phyloP scores from a whole-genome alignment of 2,329 filamentous ascomycete genomes.

The Neophaeococcomyces aloes region DNA sequence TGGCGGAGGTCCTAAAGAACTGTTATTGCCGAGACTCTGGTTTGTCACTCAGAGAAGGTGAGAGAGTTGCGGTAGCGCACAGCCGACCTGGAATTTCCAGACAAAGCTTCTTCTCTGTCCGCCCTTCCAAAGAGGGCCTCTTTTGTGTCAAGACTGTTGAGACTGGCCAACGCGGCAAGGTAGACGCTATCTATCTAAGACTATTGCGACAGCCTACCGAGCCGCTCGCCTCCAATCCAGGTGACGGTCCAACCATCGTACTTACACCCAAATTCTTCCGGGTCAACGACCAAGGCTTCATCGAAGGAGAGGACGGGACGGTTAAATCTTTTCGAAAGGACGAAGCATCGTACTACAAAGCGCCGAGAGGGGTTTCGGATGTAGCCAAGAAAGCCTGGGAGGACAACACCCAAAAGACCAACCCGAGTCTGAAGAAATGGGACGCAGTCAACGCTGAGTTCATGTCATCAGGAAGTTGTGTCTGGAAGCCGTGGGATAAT shows the following conservation, averaged over 20 bases:
- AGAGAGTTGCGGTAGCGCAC: conserved; percentile 1
- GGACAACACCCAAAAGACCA: background rate
- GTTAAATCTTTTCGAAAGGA: background rate
- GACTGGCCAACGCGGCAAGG: background rate
- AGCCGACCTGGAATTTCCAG: no score
- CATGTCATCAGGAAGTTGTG: background rate
- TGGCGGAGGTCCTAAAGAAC: background rate
- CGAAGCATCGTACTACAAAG: background rate
- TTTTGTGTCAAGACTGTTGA: background rate
- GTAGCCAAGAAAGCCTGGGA: conserved; percentile 1
- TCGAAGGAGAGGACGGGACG: background rate
- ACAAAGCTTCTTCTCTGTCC: no score
- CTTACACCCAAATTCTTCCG: background rate
- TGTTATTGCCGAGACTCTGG: no score
- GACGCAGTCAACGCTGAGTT: background rate
- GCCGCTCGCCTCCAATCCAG: background rate
- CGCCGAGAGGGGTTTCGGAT: no score
- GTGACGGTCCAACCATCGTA: background rate
- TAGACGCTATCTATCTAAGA: background rate
- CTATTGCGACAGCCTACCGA: background rate
- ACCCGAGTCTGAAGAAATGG: background rate
- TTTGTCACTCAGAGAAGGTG: no score
- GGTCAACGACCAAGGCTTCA: background rate
- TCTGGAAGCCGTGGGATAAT: background rate
- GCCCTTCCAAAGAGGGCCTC: background rate